These are phyloP conservation scores for Xylariaceae sp. DNA, from an alignment of 2,329 filamentous ascomycete species.

Conservation along the genomic window DNA sequence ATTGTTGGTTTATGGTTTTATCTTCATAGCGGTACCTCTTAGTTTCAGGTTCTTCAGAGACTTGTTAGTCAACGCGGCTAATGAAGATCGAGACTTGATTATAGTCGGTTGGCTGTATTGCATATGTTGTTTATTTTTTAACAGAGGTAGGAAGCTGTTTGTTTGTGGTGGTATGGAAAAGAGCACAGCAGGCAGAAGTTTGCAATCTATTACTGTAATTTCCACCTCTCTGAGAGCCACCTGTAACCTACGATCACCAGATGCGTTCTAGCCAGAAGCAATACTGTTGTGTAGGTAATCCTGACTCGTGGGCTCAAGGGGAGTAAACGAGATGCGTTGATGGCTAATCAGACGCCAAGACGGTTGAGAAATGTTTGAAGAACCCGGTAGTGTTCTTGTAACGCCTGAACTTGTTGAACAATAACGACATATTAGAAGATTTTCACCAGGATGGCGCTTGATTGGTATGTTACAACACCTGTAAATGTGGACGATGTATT, in stretches of 20 bases:
- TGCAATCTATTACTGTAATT: no score
- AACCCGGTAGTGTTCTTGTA: background rate
- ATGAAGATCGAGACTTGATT: no score
- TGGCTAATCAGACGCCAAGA: constrained; percentile 20
- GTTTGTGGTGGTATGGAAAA: no score
- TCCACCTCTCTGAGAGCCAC: background rate
- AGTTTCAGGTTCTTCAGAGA: no score
- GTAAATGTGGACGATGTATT: background rate
- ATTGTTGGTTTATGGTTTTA: no score
- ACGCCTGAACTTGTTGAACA: background rate
- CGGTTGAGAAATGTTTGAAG: background rate
- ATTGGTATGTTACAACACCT: constrained; percentile 6
- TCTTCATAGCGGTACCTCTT: no score
- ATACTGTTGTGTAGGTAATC: background rate
- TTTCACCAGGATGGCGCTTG: constrained; percentile 10
- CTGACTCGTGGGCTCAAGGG: background rate
- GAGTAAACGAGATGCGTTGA: background rate
- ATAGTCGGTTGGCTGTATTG: no score
- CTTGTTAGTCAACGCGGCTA: no score
- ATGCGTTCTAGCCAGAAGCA: background rate
- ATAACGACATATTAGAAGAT: background rate
- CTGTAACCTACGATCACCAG: background rate
- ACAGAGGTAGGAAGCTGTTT: no score
- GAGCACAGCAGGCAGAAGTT: no score
- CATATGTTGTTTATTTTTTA: no score